Percentiles rank a stretch among this genome's conserved stretches.
These are phyloP conservation scores for Yamadazyma sp. DNA, from an alignment of 805 yeast genomes.

Conservation along the genomic window DNA sequence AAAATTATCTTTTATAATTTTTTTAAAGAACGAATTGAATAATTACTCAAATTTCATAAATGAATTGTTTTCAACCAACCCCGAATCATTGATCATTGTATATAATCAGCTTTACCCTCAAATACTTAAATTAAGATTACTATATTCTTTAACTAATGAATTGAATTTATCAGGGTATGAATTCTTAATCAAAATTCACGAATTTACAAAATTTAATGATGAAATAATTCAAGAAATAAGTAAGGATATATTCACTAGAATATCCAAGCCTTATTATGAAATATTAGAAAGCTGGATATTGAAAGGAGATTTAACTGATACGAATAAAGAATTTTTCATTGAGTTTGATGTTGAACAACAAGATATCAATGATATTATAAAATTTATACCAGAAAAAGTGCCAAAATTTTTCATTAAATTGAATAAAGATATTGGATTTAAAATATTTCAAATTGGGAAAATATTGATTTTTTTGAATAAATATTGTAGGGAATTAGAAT, in stretches of 20 bases:
- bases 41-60: conserved; percentile 37
- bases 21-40: conserved; percentile 38
- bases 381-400: conserved; percentile 28
- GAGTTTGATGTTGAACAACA: conserved; percentile 25
- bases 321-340: conserved; percentile 62
- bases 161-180: conserved; percentile 44
- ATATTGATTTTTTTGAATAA: conserved; percentile 60
- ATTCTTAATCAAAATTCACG: conserved; percentile 51
- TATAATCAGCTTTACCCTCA: conserved; percentile 46
- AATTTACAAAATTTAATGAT: conserved; percentile 65
- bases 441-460: conserved; percentile 68
- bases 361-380: conserved; percentile 34
- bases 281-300: conserved; percentile 65
- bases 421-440: conserved; percentile 32
- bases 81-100: conserved; percentile 31
- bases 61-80: conserved; percentile 24
- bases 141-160: conserved; percentile 42
- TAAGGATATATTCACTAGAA: conserved; percentile 38
- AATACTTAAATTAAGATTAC: conserved; percentile 55
- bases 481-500: conserved; percentile 64
- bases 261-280: conserved; percentile 58
- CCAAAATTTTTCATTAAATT: conserved; percentile 44
- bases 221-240: conserved; percentile 43
- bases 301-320: conserved; percentile 58
- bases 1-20: conserved; percentile 57